Conservation (phyloP, 2,329 filamentous ascomycete genomes). For the Fusarium nurragi region DNA sequence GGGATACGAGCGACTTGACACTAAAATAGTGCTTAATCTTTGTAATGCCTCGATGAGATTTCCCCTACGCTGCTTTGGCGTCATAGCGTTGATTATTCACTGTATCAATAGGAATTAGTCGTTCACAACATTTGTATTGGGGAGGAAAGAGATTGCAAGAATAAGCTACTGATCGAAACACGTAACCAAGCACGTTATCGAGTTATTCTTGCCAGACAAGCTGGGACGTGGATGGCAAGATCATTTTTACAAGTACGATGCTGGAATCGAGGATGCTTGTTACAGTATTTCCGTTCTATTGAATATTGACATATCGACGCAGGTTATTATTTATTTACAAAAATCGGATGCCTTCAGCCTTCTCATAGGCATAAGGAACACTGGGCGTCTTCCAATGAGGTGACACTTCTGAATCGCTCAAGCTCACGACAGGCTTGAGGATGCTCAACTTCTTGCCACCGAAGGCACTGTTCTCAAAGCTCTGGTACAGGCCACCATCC, state of each 20-base stretch:
- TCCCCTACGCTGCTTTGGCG: neutral
- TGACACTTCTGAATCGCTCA: neutral
- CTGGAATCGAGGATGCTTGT: too few relatives aligned
- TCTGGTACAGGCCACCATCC: conserved; percentile 10
- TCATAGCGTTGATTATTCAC: too few relatives aligned
- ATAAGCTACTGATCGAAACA: too few relatives aligned
- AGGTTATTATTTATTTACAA: neutral
- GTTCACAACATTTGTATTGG: neutral
- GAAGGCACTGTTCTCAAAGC: conserved; percentile 10
- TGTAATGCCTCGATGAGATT: neutral
- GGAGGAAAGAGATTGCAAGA: too few relatives aligned
- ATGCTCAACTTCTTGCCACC: conserved; percentile 14
- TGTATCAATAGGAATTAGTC: neutral
- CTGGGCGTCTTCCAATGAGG: conserved; percentile 19
- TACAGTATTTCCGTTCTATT: too few relatives aligned
- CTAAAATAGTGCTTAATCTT: neutral
- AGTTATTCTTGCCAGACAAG: too few relatives aligned
- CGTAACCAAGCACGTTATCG: too few relatives aligned
- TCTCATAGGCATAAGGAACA: conserved; percentile 20
- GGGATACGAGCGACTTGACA: neutral
- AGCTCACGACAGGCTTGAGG: conserved; percentile 10
- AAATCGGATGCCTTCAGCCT: conserved; percentile 11
- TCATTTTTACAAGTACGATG: too few relatives aligned
- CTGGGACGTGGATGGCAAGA: too few relatives aligned
- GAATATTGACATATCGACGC: neutral